These are phyloP conservation scores for Talaromyces sp. DNA, from an alignment of 2,329 filamentous ascomycete genomes.

Conservation along the genomic window DNA sequence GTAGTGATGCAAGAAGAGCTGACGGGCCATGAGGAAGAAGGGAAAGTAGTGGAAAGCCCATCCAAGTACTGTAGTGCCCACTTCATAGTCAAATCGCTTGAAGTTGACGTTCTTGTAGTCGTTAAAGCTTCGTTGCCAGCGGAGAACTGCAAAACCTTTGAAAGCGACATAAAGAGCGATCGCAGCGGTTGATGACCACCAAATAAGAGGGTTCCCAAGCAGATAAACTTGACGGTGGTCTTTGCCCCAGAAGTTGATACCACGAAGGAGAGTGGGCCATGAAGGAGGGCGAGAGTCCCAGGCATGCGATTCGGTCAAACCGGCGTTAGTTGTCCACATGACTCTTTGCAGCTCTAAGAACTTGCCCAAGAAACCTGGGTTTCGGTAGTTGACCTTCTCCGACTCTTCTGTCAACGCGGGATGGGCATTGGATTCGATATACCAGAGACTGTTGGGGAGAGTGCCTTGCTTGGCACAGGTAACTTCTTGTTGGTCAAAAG, in stretches of 20 bases:
- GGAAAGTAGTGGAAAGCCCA: constrained; percentile 99
- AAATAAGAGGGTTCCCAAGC: constrained; percentile 89
- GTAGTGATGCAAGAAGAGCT: constrained; percentile 98
- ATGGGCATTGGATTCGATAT: constrained; percentile 86
- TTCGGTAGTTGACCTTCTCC: constrained; percentile 93
- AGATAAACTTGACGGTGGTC: constrained; percentile 94
- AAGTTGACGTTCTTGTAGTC: constrained; percentile 81
- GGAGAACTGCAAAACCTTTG: constrained; percentile 80
- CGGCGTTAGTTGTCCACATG: constrained; percentile 98
- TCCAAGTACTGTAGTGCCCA: constrained; percentile 82
- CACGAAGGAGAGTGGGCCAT: constrained; percentile 87
- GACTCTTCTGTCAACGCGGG: constrained; percentile 68
- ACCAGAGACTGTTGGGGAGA: constrained; percentile 95
- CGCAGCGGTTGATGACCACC: constrained; percentile 82
- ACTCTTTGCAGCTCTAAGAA: constrained; percentile 97
- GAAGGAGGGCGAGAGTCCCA: constrained; percentile 95
- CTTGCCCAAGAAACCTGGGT: constrained; percentile 94
- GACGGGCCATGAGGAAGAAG: constrained; percentile 96
- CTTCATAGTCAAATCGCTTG: constrained; percentile 97
- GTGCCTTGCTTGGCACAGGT: constrained; percentile 90
- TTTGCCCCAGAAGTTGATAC: constrained; percentile 99
- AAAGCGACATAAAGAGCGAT: constrained; percentile 74
- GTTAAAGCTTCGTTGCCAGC: constrained; percentile 89
- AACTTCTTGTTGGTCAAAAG: constrained; percentile 97
- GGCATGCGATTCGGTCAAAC: constrained; percentile 90